Conservation (phyloP, 2,329 filamentous ascomycete species). For the Aspergillus brasiliensis region DNA sequence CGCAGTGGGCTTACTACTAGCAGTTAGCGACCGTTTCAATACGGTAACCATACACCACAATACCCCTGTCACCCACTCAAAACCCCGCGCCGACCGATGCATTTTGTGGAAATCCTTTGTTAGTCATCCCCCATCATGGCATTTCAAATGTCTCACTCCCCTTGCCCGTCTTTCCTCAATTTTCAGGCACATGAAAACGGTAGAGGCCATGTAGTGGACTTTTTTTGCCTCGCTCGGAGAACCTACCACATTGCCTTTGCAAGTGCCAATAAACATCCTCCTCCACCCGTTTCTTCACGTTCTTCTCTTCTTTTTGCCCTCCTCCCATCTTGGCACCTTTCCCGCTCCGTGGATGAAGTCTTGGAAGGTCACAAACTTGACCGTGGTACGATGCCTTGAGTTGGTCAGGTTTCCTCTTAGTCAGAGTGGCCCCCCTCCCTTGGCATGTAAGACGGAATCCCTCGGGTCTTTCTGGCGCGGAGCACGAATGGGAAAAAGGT, state of each 20-base stretch:
- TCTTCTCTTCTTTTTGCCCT: background rate
- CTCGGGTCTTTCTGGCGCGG: background rate
- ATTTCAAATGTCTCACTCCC: background rate
- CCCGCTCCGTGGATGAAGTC: slow-evolving; percentile 12
- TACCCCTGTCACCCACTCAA: background rate
- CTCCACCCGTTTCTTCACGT: background rate
- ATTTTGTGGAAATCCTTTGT: background rate
- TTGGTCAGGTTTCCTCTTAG: background rate
- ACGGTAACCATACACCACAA: background rate
- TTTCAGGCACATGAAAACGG: background rate
- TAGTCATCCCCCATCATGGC: background rate
- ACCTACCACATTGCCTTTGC: background rate
- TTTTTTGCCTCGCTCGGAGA: background rate
- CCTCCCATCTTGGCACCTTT: slow-evolving; percentile 6
- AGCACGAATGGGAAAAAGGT: background rate
- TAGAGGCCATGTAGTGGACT: background rate
- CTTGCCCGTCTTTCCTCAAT: background rate
- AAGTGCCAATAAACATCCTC: background rate
- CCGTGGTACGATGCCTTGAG: background rate
- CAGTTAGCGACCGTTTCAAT: background rate
- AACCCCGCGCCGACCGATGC: background rate
- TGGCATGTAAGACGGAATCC: background rate
- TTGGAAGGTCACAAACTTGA: background rate
- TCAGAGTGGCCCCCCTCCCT: background rate
- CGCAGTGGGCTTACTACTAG: background rate